Conservation (phyloP, 306 rosid species). For the Ziziphus jujuba region DNA sequence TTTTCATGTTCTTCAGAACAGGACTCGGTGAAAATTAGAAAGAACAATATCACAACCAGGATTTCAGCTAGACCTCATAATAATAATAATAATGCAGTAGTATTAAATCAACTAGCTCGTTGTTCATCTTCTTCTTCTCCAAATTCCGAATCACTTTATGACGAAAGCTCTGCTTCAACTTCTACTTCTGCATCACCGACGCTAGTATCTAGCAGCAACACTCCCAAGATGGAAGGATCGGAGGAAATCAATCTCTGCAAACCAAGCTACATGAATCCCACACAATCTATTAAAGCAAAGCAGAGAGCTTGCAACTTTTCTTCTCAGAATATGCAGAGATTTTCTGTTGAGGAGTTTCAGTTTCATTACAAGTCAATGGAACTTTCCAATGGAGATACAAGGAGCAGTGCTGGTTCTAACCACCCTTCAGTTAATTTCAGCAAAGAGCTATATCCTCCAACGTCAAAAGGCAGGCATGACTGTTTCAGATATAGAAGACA, state of each 20-base stretch:
- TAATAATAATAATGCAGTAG: no score
- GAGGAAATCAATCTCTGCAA: constrained; percentile 31
- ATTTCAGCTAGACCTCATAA: constrained; percentile 43
- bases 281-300: constrained; percentile 67
- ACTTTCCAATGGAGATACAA: constrained; percentile 46
- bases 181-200: constrained; percentile 45
- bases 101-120: constrained; percentile 39
- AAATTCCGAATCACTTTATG: constrained; percentile 58
- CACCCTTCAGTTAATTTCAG: constrained; percentile 44
- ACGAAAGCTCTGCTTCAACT: constrained; percentile 52
- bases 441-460: constrained; percentile 44
- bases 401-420: constrained; percentile 52
- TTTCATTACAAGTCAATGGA: constrained; percentile 35
- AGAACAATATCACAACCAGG: constrained; percentile 53
- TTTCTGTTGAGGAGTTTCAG: constrained; percentile 45
- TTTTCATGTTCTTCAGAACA: constrained; percentile 36
- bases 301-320: constrained; percentile 33
- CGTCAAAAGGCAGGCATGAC: constrained; percentile 28
- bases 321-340: constrained; percentile 41
- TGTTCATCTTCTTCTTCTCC: constrained; percentile 47
- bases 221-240: constrained; percentile 23
- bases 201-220: constrained; percentile 26
- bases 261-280: constrained; percentile 66
- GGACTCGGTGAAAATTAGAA: constrained; percentile 45
- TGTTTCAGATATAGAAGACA: constrained; percentile 33